Percentiles rank a stretch among this genome's conserved stretches.
phyloP scores from a whole-genome alignment of 2,329 filamentous ascomycete genomes.

The Tolypocladium tundrense region DNA sequence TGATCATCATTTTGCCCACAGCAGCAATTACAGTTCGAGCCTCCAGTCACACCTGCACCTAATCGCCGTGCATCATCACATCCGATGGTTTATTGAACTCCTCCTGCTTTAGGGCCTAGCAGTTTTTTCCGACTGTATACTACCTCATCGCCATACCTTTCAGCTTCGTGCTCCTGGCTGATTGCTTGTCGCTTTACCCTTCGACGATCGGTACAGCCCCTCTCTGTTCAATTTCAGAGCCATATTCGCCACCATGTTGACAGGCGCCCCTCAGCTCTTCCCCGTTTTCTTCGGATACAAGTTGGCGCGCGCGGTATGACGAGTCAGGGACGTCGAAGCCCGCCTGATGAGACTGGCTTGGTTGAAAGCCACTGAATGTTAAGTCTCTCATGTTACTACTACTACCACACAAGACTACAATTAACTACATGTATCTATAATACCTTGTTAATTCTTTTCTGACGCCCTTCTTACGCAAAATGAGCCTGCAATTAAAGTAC shows the following conservation, averaged over 20 bases:
- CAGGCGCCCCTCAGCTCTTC: not conserved
- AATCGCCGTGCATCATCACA: not conserved
- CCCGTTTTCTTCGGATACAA: not conserved
- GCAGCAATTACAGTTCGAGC: not conserved
- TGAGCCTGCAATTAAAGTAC: not conserved
- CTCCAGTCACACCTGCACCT: not conserved
- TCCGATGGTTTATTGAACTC: not conserved
- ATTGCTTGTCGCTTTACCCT: not conserved
- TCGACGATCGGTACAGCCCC: not conserved
- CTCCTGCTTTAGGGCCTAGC: not conserved
- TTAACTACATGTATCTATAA: not conserved
- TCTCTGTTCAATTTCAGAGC: too few species aligned
- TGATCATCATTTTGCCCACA: not conserved
- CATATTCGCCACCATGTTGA: not conserved
- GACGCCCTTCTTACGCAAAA: not conserved
- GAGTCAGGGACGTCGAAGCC: not conserved
- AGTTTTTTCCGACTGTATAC: not conserved
- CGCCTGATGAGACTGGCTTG: not conserved
- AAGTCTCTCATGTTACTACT: not conserved
- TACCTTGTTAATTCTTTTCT: not conserved
- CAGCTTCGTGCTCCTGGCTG: not conserved
- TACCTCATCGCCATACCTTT: not conserved
- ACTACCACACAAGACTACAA: too few species aligned
- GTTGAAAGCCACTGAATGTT: not conserved
- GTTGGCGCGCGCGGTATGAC: not conserved